Base-by-base conservation (phyloP, 2,329 filamentous ascomycete genomes). In the Myriosclerotinia curreyana region DNA sequence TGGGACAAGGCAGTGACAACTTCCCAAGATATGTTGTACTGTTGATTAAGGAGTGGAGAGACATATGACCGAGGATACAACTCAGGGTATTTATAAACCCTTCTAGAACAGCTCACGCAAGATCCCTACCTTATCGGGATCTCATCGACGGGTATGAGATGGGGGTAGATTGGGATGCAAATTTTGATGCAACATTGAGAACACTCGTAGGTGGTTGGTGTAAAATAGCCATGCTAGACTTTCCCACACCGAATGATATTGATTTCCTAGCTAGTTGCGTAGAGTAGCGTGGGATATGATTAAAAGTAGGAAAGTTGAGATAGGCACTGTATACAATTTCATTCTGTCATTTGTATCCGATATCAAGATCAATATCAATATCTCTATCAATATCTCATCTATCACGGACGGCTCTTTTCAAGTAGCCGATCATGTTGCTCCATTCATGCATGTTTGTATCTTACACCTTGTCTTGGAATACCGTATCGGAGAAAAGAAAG, bases 111-210 rank as follows among this genome's bases (percentile, higher is more conserved):
- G 22, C 36, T 48, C n/a, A 55, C 22, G 20, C 49, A 15, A 40
- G 22, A 63, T 44, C 52, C 34, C 20, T 63, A 56, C 61, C 61
- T 63, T 63, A 58, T 63, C 34, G 52, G 61, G 61, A 40, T 58
- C 34, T 25, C 46, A 44, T 59, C 22, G 61, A 63, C 61, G 52
- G 61, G 53, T 63, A 63, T 58, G 28, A 59, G 28, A 48, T 36
- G 55, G n/a, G n/a, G n/a, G n/a, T 38, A 22, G 14, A 59, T 59
- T 31, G 34, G 50, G 3, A 63, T 42, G 52, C 52, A 63, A 58
- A 17, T n/a, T 56, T 28, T 17, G 46, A 63, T 58, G 52, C 61
- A 50, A 63, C 61, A 63, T 34, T 42, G 34, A 11, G 17, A 44
- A 28, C 11, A n/a, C 44, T n/a, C 31, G 28, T 52, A 48, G 36